phyloP scores from a whole-genome alignment of 1,284 basidiomycete species.

The Fomitopsis betulina region DNA sequence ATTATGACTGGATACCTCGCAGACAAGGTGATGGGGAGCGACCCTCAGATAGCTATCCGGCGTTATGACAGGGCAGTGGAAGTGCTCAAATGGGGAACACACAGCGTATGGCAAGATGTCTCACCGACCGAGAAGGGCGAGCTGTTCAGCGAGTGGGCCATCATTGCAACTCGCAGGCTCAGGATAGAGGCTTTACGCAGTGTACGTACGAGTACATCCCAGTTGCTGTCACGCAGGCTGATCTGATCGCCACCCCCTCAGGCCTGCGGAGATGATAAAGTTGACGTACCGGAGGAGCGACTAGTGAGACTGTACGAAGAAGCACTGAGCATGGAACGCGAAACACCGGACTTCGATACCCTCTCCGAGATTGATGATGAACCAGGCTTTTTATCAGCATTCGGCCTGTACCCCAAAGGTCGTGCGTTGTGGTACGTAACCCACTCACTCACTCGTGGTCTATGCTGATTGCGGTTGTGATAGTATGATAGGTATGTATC shows the following conservation, averaged over 20 bases:
- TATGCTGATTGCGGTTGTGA: not conserved
- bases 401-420: slow-evolving; percentile 33
- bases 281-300: slow-evolving; percentile 16
- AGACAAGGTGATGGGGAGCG: slow-evolving; percentile 4
- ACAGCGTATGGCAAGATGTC: slow-evolving; percentile 29
- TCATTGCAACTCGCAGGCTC: slow-evolving; percentile 28
- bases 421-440: slow-evolving; percentile 32
- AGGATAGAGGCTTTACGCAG: slow-evolving; percentile 28
- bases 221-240: not conserved
- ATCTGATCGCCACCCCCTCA: not conserved
- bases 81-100: slow-evolving; percentile 36
- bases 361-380: slow-evolving; percentile 11
- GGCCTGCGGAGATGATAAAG: slow-evolving; percentile 11
- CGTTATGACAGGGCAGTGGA: slow-evolving; percentile 8
- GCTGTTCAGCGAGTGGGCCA: slow-evolving; percentile 29
- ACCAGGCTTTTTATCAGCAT: slow-evolving; percentile 27
- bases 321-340: slow-evolving; percentile 25
- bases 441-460: not conserved
- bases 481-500: slow-evolving; percentile 32
- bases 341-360: slow-evolving; percentile 15
- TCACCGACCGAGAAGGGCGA: slow-evolving; percentile 23
- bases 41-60: not conserved
- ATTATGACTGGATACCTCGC: slow-evolving; percentile 34
- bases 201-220: slow-evolving; percentile 26
- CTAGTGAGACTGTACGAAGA: slow-evolving; percentile 23